Evolutionary conservation across 1,284 basidiomycete species (phyloP).

Genomic region (Moesziomyces sp.): DNA sequence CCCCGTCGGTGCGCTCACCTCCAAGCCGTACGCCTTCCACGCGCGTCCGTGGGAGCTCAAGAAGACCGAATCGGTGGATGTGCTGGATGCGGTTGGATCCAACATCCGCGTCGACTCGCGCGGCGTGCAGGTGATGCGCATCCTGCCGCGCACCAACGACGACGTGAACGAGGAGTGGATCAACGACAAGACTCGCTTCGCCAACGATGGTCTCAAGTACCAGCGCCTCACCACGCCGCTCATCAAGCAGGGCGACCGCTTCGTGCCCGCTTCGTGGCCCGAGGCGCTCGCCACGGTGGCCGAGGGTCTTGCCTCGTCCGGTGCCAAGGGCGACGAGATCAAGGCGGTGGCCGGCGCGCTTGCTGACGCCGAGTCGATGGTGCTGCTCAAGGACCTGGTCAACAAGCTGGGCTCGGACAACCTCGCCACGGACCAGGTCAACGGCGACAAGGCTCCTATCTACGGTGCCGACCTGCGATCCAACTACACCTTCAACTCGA

Average conservation of each 20-base stretch:
- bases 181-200: slow-evolving; percentile 97
- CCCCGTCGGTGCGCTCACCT: slow-evolving; percentile 93
- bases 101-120: slow-evolving; percentile 98
- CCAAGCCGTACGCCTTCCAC: slow-evolving; percentile 97
- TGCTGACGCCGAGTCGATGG: slow-evolving; percentile 92
- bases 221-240: slow-evolving; percentile 94
- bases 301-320: slow-evolving; percentile 80
- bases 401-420: slow-evolving; percentile 97
- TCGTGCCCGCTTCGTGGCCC: slow-evolving; percentile 91
- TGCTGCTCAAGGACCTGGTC: slow-evolving; percentile 91
- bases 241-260: slow-evolving; percentile 89
- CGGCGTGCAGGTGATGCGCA: slow-evolving; percentile 94
- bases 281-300: slow-evolving; percentile 84
- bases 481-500: slow-evolving; percentile 97
- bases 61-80: slow-evolving; percentile 96
- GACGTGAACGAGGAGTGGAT: slow-evolving; percentile 99
- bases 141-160: slow-evolving; percentile 95
- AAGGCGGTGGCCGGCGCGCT: slow-evolving; percentile 92
- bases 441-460: slow-evolving; percentile 76
- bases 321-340: slow-evolving; percentile 93
- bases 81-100: slow-evolving; percentile 96
- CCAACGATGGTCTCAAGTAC: slow-evolving; percentile 93
- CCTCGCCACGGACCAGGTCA: slow-evolving; percentile 80
- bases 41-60: slow-evolving; percentile 98
- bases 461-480: slow-evolving; percentile 91